Conservation (phyloP, 179 eudicot species). For the Dionaea muscipula region DNA sequence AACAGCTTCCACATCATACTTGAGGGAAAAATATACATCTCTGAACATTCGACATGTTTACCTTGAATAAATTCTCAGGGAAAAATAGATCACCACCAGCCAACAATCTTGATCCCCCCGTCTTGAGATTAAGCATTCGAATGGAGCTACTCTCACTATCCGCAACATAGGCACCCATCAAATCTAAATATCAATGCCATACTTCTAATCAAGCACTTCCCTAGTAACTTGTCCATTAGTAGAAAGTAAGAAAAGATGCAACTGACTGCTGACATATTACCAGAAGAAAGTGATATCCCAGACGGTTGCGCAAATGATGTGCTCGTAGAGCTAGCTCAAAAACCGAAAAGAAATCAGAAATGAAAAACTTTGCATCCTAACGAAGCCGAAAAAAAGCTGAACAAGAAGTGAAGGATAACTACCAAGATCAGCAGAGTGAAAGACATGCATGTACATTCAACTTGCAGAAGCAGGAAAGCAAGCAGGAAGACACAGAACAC, state of each 20-base stretch:
- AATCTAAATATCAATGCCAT: conserved; percentile 26
- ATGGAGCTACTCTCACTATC: conserved; percentile 99
- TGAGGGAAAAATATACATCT: background rate
- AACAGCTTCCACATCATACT: conserved; percentile 4
- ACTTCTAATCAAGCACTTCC: conserved; percentile 1
- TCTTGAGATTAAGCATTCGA: conserved; percentile 72
- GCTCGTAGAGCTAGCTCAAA: conserved; percentile 45
- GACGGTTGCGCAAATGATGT: conserved; percentile 99
- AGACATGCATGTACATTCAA: background rate
- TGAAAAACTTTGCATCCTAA: conserved; percentile 6
- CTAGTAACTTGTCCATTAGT: background rate
- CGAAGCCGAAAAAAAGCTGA: conserved; percentile 5
- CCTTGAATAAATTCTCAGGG: conserved; percentile 88
- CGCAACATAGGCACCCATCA: conserved; percentile 72
- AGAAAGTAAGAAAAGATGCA: background rate
- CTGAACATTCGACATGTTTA: conserved; percentile 4
- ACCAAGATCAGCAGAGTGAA: background rate
- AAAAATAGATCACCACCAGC: conserved; percentile 87
- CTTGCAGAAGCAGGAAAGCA: background rate
- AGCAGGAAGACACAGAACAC: background rate
- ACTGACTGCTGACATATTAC: conserved; percentile 19
- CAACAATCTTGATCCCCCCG: conserved; percentile 87
- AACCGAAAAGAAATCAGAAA: conserved; percentile 13
- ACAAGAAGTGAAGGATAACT: background rate
- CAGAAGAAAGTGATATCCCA: conserved; percentile 81